A percentile compares a stretch with the other conserved stretches of the same genome.
These are phyloP conservation scores for Mycosphaerella arachidis DNA, from an alignment of 2,329 filamentous ascomycete species.

Conservation along the genomic window DNA sequence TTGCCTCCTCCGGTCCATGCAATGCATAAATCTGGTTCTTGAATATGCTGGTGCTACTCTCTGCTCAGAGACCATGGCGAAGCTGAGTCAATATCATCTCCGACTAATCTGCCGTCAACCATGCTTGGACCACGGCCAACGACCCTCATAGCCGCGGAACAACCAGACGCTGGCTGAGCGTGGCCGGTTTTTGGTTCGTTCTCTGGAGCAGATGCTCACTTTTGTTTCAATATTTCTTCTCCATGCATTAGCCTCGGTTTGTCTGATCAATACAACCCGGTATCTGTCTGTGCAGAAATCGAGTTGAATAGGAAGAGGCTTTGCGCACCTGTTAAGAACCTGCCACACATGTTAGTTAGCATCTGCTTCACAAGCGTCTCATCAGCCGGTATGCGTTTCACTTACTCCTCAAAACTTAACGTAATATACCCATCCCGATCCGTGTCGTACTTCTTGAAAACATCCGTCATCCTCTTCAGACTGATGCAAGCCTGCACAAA, in stretches of 20 bases:
- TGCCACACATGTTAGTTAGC: slow-evolving; percentile 13
- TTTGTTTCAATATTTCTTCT: slow-evolving; percentile 25
- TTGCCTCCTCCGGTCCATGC: background rate
- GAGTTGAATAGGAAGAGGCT: slow-evolving; percentile 51
- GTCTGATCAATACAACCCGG: slow-evolving; percentile 43
- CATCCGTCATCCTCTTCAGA: slow-evolving; percentile 96
- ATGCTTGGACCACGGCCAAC: too few species aligned
- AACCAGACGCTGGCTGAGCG: background rate
- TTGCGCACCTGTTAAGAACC: slow-evolving; percentile 54
- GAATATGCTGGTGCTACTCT: background rate
- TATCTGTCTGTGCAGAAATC: slow-evolving; percentile 49
- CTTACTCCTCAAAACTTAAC: slow-evolving; percentile 49
- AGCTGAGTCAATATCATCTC: background rate
- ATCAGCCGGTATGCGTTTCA: background rate
- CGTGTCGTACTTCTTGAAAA: slow-evolving; percentile 98
- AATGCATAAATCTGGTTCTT: background rate
- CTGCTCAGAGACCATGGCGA: background rate
- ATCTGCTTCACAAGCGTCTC: background rate
- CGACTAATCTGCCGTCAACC: too few species aligned
- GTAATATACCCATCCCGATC: slow-evolving; percentile 84
- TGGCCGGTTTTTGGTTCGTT: background rate
- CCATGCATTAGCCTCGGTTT: slow-evolving; percentile 16
- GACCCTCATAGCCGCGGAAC: too few species aligned
- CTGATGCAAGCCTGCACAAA: slow-evolving; percentile 98
- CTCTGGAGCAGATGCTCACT: slow-evolving; percentile 7